Evolutionary conservation across 2,329 filamentous ascomycete species (phyloP), one percentile per base, ranked within the genome.

Genomic region (Diaporthe sp.): DNA sequence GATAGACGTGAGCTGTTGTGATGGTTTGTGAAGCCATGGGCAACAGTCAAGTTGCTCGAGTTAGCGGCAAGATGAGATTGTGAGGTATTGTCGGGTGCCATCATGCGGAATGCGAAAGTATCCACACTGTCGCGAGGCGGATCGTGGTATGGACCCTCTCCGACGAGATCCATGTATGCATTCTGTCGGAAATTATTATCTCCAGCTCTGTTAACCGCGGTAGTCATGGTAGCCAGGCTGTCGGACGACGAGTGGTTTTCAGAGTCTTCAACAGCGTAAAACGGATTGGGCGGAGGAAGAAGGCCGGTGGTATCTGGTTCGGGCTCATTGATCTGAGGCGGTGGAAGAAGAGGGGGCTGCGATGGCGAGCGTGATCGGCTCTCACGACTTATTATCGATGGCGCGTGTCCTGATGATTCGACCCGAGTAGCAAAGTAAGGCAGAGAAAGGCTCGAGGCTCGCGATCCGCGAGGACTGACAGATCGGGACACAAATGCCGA

Each of bases 1-100:
- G 88, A 91, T 35, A 92, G 83, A 8, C 84, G 82, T 1, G 86
- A 88, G 51, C 82, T 80, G 72, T 81, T 84, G 72, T 82, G 83
- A 35, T 59, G 84, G 78, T 35, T 81, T 81, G 44, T 71, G 42
- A 63, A 53, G 30, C 30, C 56, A 27, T 25, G 42, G 3, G 4
- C 22, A 17, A 61, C 55, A 19, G n/a, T 50, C 44, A 17, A 75
- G 69, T 74, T 77, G 63, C 53, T 63, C 70, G 47, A 70, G 77
- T 69, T 71, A 70, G 37, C 74, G 17, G 27, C 19, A 42, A 32
- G n/a, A 7, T 50, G 39, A 19, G 68, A 50, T n/a, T n/a, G n/a
- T 12, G 42, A 3, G 42, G 42, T 71, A 32, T 58, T 69, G 70
- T 78, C 76, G 30, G 76, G 72, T 15, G 78, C 77, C 78, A 78